Percentiles rank a stretch among this genome's conserved stretches.
phyloP scores from a whole-genome alignment of 768 basidiomycete genomes.

The Trametes maxima region DNA sequence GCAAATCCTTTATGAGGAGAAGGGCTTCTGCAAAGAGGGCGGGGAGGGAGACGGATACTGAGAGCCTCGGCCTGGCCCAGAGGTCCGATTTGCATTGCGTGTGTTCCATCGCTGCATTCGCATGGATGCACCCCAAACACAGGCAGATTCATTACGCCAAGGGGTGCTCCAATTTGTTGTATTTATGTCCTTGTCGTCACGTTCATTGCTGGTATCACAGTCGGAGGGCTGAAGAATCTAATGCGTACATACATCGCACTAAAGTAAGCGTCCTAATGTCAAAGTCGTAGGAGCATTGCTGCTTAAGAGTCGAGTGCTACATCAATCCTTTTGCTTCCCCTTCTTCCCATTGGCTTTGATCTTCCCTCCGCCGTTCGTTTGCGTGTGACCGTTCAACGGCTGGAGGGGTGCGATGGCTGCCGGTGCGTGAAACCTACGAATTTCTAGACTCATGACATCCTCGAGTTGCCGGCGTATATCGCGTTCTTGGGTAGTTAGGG shows the following conservation, averaged over 20 bases:
- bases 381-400: conserved; percentile 25
- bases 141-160: conserved; percentile 44
- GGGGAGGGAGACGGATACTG: conserved; percentile 97
- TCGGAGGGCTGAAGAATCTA: conserved; percentile 11
- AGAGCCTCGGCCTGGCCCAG: conserved; percentile 21
- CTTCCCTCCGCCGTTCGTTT: conserved; percentile 42
- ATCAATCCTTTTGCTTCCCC: conserved; percentile 50
- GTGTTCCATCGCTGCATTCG: background rate
- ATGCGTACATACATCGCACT: conserved; percentile 8
- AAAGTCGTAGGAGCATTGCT: background rate
- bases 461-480: conserved; percentile 79
- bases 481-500: conserved; percentile 73
- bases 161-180: conserved; percentile 24
- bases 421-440: conserved; percentile 5
- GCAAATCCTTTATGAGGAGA: conserved; percentile 77
- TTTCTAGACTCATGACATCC: conserved; percentile 51
- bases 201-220: conserved; percentile 6
- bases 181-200: conserved; percentile 21
- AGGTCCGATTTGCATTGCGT: background rate
- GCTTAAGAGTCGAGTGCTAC: background rate
- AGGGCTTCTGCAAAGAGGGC: conserved; percentile 93
- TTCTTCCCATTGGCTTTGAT: conserved; percentile 44
- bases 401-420: conserved; percentile 22
- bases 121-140: conserved; percentile 23
- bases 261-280: background rate